These are phyloP conservation scores for Davidsoniella virescens DNA, from an alignment of 2,329 filamentous ascomycete genomes.

Conservation along the genomic window DNA sequence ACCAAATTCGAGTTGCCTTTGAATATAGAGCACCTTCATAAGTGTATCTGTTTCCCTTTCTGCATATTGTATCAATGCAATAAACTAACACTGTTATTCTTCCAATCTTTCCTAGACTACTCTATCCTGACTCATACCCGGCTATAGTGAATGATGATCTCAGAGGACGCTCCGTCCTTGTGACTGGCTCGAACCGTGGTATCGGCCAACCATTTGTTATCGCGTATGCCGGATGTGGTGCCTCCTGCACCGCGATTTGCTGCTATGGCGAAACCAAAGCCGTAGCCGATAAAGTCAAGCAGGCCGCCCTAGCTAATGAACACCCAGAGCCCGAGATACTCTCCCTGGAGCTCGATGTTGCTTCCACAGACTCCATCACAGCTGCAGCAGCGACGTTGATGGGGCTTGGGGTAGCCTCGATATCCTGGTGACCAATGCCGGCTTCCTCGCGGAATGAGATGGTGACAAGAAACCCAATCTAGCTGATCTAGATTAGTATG, in stretches of 20 bases:
- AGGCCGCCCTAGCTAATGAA: not conserved
- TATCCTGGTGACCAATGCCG: not conserved
- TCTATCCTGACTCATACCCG: too few species aligned
- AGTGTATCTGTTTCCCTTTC: too few species aligned
- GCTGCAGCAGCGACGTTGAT: not conserved
- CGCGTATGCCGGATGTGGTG: not conserved
- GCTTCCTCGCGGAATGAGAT: not conserved
- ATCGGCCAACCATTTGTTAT: not conserved
- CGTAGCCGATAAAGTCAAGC: too few species aligned
- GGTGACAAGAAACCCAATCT: not conserved
- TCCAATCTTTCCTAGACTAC: too few species aligned
- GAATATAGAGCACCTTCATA: too few species aligned
- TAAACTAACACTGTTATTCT: too few species aligned
- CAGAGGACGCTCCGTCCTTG: not conserved
- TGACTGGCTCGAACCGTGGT: not conserved
- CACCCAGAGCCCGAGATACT: not conserved
- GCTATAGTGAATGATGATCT: not conserved
- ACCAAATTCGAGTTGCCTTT: too few species aligned
- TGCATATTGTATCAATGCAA: too few species aligned
- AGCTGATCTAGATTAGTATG: not conserved
- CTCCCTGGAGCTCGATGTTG: not conserved
- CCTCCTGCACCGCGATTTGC: not conserved
- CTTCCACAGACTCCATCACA: not conserved
- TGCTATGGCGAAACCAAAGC: too few species aligned
- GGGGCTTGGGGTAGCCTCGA: not conserved